phyloP scores from a whole-genome alignment of 2,329 filamentous ascomycete genomes.

The Amphichorda felina region DNA sequence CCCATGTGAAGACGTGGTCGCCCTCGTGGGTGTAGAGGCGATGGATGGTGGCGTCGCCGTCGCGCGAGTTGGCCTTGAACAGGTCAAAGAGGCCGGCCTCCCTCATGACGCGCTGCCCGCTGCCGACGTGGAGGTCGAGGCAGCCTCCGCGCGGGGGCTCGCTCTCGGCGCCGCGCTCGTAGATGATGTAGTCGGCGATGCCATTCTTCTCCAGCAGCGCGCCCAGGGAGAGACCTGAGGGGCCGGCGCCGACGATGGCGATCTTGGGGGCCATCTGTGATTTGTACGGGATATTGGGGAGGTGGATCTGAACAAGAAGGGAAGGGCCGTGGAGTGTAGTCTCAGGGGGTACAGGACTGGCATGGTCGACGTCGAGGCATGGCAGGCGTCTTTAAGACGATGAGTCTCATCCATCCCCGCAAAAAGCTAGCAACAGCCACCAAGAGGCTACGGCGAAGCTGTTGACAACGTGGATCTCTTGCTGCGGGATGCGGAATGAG shows the following conservation, averaged over 20 bases:
- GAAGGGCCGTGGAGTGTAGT: too few relatives aligned
- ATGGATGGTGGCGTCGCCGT: constrained; percentile 11
- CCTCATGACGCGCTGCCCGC: constrained; percentile 30
- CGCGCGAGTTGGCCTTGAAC: constrained; percentile 9
- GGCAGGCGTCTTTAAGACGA: too few relatives aligned
- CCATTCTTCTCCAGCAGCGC: constrained; percentile 27
- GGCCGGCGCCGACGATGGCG: constrained; percentile 33
- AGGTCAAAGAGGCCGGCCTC: constrained; percentile 29
- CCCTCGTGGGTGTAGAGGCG: constrained; percentile 26
- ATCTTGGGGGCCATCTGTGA: too few relatives aligned
- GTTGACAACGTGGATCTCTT: too few relatives aligned
- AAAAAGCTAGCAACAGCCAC: too few relatives aligned
- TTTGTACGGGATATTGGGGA: too few relatives aligned
- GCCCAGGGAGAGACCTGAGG: constrained; percentile 33
- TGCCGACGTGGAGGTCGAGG: constrained; percentile 35
- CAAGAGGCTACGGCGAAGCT: too few relatives aligned
- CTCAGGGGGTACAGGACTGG: too few relatives aligned
- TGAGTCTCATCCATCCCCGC: too few relatives aligned
- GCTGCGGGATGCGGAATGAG: too few relatives aligned
- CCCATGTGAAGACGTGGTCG: constrained; percentile 6
- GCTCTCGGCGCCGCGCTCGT: constrained; percentile 17
- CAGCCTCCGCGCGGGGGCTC: constrained; percentile 21
- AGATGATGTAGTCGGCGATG: constrained; percentile 21
- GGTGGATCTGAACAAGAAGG: too few relatives aligned
- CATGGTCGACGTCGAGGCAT: too few relatives aligned